phyloP scores from a whole-genome alignment of 495 filamentous ascomycete genomes.

The Talaromyces borbonicus region DNA sequence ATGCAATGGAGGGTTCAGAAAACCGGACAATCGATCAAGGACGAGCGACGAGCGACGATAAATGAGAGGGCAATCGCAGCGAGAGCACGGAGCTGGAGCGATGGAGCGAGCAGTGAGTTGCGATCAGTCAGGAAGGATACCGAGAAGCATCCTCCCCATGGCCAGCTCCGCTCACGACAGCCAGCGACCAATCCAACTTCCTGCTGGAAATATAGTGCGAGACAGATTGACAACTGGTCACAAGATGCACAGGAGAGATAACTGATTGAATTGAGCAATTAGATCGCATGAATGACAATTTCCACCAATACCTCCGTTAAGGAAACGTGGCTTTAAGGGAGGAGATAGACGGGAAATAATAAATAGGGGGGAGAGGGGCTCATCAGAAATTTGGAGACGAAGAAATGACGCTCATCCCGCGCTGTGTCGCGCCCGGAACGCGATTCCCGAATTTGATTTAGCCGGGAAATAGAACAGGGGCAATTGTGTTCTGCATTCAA shows the following conservation, averaged over 20 bases:
- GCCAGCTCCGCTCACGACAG: not conserved
- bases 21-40: not conserved
- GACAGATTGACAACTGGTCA: too few species aligned
- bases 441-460: too few species aligned
- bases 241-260: too few species aligned
- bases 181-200: not conserved
- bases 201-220: too few species aligned
- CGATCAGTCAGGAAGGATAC: not conserved
- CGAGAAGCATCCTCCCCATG: conserved; percentile 2
- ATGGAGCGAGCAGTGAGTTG: not conserved
- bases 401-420: too few species aligned
- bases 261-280: not conserved
- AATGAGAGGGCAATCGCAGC: not conserved
- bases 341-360: not conserved
- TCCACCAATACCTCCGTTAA: conserved; percentile 1
- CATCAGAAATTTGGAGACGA: too few species aligned
- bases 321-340: conserved; percentile 4
- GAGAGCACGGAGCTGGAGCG: too few species aligned
- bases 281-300: not conserved
- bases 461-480: too few species aligned
- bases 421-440: too few species aligned
- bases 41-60: not conserved
- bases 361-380: conserved; percentile 6
- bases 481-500: too few species aligned
- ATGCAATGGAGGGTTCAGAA: too few species aligned